A percentile compares a stretch with the other conserved stretches of the same genome.
Evolutionary conservation across 805 yeast genomes (phyloP).

Genomic region (Wickerhamomyces rabaulensis): DNA sequence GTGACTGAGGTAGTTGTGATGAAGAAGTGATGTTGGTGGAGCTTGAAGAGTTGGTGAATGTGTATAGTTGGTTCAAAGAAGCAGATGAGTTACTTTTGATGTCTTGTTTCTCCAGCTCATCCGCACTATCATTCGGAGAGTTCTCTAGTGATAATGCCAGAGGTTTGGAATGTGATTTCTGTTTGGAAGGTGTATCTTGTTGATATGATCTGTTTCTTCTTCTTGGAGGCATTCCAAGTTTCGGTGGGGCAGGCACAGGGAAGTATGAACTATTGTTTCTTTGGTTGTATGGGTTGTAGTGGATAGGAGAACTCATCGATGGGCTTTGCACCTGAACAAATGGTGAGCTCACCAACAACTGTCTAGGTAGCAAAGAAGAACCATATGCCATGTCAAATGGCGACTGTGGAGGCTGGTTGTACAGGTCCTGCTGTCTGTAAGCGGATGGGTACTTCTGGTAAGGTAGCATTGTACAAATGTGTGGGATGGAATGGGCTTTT

Average conservation of each 20-base stretch:
- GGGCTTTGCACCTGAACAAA: slow-evolving; percentile 41
- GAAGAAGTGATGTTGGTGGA: slow-evolving; percentile 7
- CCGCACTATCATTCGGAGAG: background rate
- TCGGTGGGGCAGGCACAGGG: slow-evolving; percentile 17
- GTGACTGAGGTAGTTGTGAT: background rate
- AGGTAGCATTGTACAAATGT: slow-evolving; percentile 8
- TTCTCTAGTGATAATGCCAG: background rate
- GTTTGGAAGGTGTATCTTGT: slow-evolving; percentile 3
- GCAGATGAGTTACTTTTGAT: background rate
- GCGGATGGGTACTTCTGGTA: slow-evolving; percentile 21
- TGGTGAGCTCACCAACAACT: slow-evolving; percentile 56
- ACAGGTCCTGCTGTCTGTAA: slow-evolving; percentile 12
- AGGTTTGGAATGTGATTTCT: background rate
- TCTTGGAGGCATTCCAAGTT: slow-evolving; percentile 17
- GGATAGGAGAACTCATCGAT: slow-evolving; percentile 18
- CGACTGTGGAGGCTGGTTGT: slow-evolving; percentile 34
- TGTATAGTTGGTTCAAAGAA: background rate
- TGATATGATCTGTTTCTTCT: slow-evolving; percentile 4
- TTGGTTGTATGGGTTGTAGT: slow-evolving; percentile 7
- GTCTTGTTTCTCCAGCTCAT: background rate
- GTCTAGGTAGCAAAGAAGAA: slow-evolving; percentile 58
- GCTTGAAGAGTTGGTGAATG: slow-evolving; percentile 2
- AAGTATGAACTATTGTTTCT: slow-evolving; percentile 6
- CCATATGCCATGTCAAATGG: slow-evolving; percentile 60
- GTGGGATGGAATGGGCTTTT: too few species aligned